These are phyloP conservation scores for Geosiphon pyriformis DNA, from an alignment of 192 early-diverging fungal genomes.

Conservation along the genomic window DNA sequence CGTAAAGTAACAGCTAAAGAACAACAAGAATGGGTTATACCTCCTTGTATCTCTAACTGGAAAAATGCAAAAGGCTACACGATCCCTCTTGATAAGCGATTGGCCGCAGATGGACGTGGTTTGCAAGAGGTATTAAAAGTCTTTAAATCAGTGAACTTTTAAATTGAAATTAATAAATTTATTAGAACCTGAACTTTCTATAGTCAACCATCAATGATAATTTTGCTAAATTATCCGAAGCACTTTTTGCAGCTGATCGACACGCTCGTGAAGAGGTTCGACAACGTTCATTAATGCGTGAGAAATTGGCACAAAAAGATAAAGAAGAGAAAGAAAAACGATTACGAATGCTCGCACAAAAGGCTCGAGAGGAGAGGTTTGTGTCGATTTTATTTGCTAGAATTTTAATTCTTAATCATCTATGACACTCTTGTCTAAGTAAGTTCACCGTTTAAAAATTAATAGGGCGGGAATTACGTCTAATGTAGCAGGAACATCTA, in stretches of 20 bases:
- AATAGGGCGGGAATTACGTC: conserved; percentile 37
- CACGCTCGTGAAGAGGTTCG: conserved; percentile 93
- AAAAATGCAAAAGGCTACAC: conserved; percentile 99
- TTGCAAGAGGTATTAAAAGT: conserved; percentile 65
- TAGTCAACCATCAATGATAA: conserved; percentile 78
- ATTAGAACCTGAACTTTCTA: neutral
- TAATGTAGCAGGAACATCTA: conserved; percentile 2
- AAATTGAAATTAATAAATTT: neutral
- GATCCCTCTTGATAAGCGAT: conserved; percentile 96
- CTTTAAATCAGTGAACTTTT: neutral
- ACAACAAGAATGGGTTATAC: conserved; percentile 95
- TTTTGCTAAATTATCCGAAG: conserved; percentile 94
- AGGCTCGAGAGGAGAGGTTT: conserved; percentile 82
- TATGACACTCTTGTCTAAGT: no score
- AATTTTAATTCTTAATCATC: no score
- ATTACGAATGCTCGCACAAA: conserved; percentile 83
- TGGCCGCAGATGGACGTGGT: conserved; percentile 95
- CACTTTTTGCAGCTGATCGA: conserved; percentile 85
- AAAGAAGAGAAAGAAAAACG: conserved; percentile 92
- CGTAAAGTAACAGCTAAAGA: conserved; percentile 94
- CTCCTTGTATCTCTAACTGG: conserved; percentile 99
- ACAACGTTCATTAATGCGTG: conserved; percentile 84
- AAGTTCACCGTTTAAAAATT: no score
- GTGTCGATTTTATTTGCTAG: neutral
- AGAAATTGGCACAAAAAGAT: conserved; percentile 88